Evolutionary conservation across 345 rosid genomes (phyloP), one percentile per base, ranked within the genome.

Genomic region (Cardamine resedifolia): DNA sequence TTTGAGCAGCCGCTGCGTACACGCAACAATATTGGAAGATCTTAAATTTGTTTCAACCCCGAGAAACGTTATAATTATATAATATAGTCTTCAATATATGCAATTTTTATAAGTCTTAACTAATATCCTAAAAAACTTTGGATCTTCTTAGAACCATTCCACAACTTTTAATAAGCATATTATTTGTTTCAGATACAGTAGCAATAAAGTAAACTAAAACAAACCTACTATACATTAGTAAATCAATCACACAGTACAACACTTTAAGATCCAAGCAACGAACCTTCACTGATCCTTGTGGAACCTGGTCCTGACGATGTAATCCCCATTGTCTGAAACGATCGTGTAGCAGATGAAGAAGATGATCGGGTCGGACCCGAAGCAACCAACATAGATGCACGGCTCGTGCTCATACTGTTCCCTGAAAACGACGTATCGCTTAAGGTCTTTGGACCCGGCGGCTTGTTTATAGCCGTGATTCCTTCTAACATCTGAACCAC

Each of bases 401-500:
- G 78, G 80, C 86, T 84, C 34, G 74, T 16, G 38, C 65, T 80
- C 38, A 28, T 51, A 77, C 82, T 78, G 45, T 76, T 79, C 59
- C 83, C 83, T 38, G 80, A 24, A 5, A 30, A 12, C 9, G 82
- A 73, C 1, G 33, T 77, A 56, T 79, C 83, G 3, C 63, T 62
- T 4, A 76, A 39, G 14, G 78, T 74, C 52, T 73, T 81, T 26
- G 86, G 88, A 15, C 81, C 51, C 0, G 88, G 86, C 16, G 91
- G 89, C 31, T 44, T 85, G 76, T 47, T 71, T 56, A 85, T 82
- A 66, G 68, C 81, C 0, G 63, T 30, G 26, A 83, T 77, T 61
- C 93, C 87, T 64, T 88, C 90, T 33, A 88, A 58, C 94, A 84
- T 85, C 74, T 83, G 85, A 48, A 86, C 87, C 16, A 88, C 86